Evolutionary conservation across 1,284 basidiomycete genomes (phyloP).

Genomic region (Blastosporella zonata): DNA sequence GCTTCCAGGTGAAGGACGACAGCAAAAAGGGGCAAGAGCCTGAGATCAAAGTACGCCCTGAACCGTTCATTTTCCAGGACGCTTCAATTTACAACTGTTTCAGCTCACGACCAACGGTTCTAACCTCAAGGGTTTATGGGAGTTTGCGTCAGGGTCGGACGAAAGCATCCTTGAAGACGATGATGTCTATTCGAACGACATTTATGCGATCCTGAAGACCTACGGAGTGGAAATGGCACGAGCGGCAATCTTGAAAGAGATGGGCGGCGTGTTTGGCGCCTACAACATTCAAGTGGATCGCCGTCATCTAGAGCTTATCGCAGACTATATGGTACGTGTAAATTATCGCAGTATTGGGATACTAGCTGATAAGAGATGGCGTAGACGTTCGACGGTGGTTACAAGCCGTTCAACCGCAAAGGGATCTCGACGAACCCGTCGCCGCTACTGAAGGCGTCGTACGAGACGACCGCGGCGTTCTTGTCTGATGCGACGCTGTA

Average conservation of each 20-base stretch:
- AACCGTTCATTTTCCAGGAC: slow-evolving; percentile 2
- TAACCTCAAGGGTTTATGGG: slow-evolving; percentile 91
- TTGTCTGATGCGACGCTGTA: slow-evolving; percentile 91
- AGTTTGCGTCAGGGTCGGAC: slow-evolving; percentile 65
- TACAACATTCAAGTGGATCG: slow-evolving; percentile 97
- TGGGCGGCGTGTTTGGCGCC: slow-evolving; percentile 90
- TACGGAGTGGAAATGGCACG: slow-evolving; percentile 99
- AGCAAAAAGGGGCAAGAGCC: slow-evolving; percentile 44
- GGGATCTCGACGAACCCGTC: slow-evolving; percentile 92
- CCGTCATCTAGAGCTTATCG: slow-evolving; percentile 95
- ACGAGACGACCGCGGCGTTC: slow-evolving; percentile 96
- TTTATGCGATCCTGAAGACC: slow-evolving; percentile 87
- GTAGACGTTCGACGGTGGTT: slow-evolving; percentile 95
- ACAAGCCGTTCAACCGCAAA: slow-evolving; percentile 96
- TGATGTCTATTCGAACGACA: slow-evolving; percentile 92
- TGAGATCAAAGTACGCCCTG: slow-evolving; percentile 47
- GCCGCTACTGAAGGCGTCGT: slow-evolving; percentile 94
- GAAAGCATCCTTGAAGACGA: slow-evolving; percentile 79
- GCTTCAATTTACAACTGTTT: slow-evolving; percentile 4
- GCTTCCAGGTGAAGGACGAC: slow-evolving; percentile 69
- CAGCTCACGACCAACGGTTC: slow-evolving; percentile 87
- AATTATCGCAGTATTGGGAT: slow-evolving; percentile 2
- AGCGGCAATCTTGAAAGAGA: slow-evolving; percentile 87
- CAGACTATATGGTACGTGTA: slow-evolving; percentile 92
- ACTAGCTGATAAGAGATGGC: slow-evolving; percentile 13